phyloP scores from a whole-genome alignment of 352 stramenopile species.

The Phytopythium delawarense region DNA sequence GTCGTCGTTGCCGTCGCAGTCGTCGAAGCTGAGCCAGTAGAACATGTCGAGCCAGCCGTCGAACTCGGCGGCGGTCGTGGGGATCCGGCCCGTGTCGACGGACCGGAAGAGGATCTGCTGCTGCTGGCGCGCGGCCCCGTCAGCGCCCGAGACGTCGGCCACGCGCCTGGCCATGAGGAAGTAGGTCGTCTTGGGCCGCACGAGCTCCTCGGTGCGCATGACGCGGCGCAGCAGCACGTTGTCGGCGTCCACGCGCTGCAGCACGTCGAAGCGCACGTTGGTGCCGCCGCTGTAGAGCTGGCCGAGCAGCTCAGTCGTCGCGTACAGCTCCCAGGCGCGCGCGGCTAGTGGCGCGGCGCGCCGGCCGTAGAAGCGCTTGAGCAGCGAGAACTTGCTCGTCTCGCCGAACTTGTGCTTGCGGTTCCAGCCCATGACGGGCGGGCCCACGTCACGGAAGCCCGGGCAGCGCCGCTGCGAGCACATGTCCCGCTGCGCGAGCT shows the following conservation, averaged over 20 bases:
- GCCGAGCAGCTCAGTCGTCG: conserved; percentile 20
- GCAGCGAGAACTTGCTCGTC: conserved; percentile 22
- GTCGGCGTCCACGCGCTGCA: conserved; percentile 32
- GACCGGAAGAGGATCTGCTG: conserved; percentile 31
- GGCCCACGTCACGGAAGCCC: conserved; percentile 15
- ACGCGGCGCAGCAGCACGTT: conserved; percentile 27
- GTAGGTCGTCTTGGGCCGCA: conserved; percentile 22
- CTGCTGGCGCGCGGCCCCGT: not conserved
- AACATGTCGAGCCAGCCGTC: conserved; percentile 30
- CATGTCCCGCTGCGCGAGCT: conserved; percentile 10
- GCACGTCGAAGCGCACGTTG: conserved; percentile 27
- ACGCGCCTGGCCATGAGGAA: conserved; percentile 24
- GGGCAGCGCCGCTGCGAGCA: conserved; percentile 12
- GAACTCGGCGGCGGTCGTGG: conserved; percentile 7
- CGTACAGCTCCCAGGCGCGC: conserved; percentile 23
- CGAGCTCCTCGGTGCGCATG: conserved; percentile 23
- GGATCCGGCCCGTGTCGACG: conserved; percentile 22
- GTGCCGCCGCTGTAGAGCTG: conserved; percentile 30
- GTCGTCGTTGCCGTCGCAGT: conserved; percentile 6
- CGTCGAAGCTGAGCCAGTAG: conserved; percentile 30
- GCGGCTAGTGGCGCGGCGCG: conserved; percentile 13
- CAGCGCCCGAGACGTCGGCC: conserved; percentile 8
- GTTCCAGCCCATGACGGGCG: conserved; percentile 27
- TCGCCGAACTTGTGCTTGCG: conserved; percentile 26
- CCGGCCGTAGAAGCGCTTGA: conserved; percentile 20